Evolutionary conservation across 306 rosid species (phyloP).

Genomic region (Alnus rubra): DNA sequence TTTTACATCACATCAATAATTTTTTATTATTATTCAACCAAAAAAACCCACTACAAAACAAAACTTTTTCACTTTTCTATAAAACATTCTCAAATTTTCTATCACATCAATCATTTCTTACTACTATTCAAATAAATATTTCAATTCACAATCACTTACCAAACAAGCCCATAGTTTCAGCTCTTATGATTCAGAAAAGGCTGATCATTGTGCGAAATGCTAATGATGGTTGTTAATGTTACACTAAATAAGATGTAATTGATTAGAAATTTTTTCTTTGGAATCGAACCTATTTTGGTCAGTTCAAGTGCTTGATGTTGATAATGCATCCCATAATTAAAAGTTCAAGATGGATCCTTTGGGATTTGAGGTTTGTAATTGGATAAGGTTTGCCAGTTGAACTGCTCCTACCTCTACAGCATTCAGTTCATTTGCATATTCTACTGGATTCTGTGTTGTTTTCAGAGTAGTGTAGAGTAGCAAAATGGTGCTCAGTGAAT

Average conservation of each 20-base stretch:
- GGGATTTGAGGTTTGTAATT: neutral
- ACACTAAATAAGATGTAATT: neutral
- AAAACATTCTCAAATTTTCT: no score
- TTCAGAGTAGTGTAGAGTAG: neutral
- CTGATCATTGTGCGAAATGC: neutral
- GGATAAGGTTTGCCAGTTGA: neutral
- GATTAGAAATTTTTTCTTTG: neutral
- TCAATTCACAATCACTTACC: no score
- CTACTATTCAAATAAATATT: no score
- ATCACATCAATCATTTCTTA: no score
- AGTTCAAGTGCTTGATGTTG: neutral
- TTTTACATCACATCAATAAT: no score
- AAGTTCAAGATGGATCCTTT: neutral
- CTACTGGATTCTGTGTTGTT: neutral
- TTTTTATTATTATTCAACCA: no score
- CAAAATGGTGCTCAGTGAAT: neutral
- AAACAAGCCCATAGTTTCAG: no score
- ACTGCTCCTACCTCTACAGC: neutral
- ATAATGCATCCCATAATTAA: neutral
- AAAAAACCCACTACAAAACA: no score
- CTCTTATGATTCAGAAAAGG: neutral
- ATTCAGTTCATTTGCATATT: neutral
- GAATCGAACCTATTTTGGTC: neutral
- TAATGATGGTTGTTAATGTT: neutral
- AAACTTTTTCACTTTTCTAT: no score